Percentiles rank a stretch among this genome's conserved stretches.
These are phyloP conservation scores for Marchantia polymorpha DNA, from an alignment of 225 moss, liverwort and hornwort species.

Conservation along the genomic window DNA sequence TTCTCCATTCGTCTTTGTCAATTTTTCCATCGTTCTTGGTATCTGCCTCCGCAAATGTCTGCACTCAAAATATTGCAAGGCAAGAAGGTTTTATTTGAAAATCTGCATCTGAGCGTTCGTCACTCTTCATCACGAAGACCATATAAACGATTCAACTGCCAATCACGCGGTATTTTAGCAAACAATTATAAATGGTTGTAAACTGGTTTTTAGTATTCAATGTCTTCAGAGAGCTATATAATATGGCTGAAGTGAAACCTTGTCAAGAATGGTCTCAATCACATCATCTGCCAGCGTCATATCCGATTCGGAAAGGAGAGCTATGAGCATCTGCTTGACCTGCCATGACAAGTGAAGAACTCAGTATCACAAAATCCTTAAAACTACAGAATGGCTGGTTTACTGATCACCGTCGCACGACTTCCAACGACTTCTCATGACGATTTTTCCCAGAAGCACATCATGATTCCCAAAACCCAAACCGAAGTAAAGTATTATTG, in stretches of 20 bases:
- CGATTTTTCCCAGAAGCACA: too few species aligned
- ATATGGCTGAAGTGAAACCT: constrained; percentile 51
- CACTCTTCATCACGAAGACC: too few species aligned
- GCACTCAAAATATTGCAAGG: constrained; percentile 12
- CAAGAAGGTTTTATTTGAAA: not conserved
- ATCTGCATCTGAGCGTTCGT: not conserved
- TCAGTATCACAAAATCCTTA: not conserved
- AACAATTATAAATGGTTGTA: not conserved
- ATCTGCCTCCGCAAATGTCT: constrained; percentile 86
- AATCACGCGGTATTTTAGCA: not conserved
- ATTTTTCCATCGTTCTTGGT: constrained; percentile 70
- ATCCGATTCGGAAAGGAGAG: constrained; percentile 73
- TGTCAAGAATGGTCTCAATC: constrained; percentile 78
- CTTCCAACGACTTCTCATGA: too few species aligned
- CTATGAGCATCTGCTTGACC: constrained; percentile 86
- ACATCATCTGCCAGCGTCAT: constrained; percentile 81
- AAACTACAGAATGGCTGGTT: too few species aligned
- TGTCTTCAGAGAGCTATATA: too few species aligned
- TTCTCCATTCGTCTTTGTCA: constrained; percentile 77
- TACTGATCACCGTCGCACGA: too few species aligned
- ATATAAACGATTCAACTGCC: too few species aligned
- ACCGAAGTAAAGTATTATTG: too few species aligned
- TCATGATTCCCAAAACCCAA: too few species aligned
- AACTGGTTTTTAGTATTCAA: too few species aligned
- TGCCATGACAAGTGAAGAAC: constrained; percentile 20